Evolutionary conservation across 2,329 filamentous ascomycete genomes (phyloP), one percentile per base, ranked within the genome.

Genomic region (Juglanconis oblonga): DNA sequence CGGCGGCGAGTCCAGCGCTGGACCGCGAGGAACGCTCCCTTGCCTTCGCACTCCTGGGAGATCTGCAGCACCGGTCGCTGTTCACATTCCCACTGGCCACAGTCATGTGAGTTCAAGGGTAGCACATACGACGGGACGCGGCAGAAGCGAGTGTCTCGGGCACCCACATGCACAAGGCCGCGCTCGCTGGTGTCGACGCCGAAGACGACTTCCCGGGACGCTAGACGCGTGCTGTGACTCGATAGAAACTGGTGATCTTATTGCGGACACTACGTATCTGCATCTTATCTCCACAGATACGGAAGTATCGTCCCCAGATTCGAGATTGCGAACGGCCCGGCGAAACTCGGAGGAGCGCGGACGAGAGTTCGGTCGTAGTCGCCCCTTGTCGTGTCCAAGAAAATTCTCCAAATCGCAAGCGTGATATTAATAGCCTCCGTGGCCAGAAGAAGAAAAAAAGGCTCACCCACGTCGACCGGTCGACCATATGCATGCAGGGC

Each of bases 161-260:
- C 31, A 24, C 10, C 31, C 31, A 17, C 31, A 5, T 17, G 48
- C 29, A 35, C 24, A 24, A 24, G 24, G 24, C 24, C 24, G 24
- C 24, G 2, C 24, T 24, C 24, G 10, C 10, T 49, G 31, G 7
- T 13, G 38, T 4, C 17, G 7, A 9, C 4, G 24, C 6, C 10
- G 42, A 44, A 53, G n/a, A 17, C 14, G n/a, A 47, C 4, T 44
- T 54, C 13, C 52, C 44, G 24, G 38, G 52, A 3, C 36, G 4
- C 4, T 4, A 11, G 17, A 29, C 35, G 4, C 5, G 55, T 51
- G 14, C 44, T 17, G 44, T 57, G 55, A 57, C 55, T 57, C 55
- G 55, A 57, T 57, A 57, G 55, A 57, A 50, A 50, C 45, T 29
- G 33, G 55, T 57, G 45, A 57, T 51, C 35, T 32, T 51, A 29